Evolutionary conservation across 352 stramenopile species (phyloP), one percentile per base, ranked within the genome.

Genomic region (Globisporangium recalcitrans): DNA sequence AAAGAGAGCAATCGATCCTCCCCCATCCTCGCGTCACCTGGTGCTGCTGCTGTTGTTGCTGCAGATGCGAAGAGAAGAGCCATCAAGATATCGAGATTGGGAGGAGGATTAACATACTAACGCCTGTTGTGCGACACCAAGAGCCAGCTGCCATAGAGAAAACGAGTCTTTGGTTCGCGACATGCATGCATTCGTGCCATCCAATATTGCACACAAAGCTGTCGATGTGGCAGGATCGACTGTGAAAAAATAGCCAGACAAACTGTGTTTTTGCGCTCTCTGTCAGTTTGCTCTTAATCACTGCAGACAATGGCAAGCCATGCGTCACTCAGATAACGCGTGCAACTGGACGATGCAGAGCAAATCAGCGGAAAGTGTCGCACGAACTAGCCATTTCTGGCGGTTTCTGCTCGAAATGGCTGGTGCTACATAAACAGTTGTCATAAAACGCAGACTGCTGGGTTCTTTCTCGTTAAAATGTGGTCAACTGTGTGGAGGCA

Each of bases 11-110:
- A 53, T 16, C 5, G 24, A 22, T 55, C 48, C 48, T 13, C 3
- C 26, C 48, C 48, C 48, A 55, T 55, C 48, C 48, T 55, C 19
- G n/a, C 48, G 26, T 21, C 48, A 32, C 46, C 46, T 52, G 46
- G 22, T 19, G 24, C 27, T 31, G 27, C 27, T 31, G 27, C 27
- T 31, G 27, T 31, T 31, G 27, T 31, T 31, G 27, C 27, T 27
- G 26, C 14, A 8, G 48, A 55, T 55, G 48, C 48, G 26, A 26
- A 26, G 26, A 55, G 48, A 55, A 55, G 48, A 55, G 48, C 48
- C 48, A 55, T 55, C 48, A 55, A 16, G 48, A 55, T 55, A 6
- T 16, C 11, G 21, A 8, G 44, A 44, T 51, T 51, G 22, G 22
- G 24, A n/a, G 47, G 48, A 46, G 38, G 16, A 46, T 46, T 46